Evolutionary conservation across 2,329 filamentous ascomycete genomes (phyloP), one percentile per base, ranked within the genome.

Genomic region (Fusarium circinatum): DNA sequence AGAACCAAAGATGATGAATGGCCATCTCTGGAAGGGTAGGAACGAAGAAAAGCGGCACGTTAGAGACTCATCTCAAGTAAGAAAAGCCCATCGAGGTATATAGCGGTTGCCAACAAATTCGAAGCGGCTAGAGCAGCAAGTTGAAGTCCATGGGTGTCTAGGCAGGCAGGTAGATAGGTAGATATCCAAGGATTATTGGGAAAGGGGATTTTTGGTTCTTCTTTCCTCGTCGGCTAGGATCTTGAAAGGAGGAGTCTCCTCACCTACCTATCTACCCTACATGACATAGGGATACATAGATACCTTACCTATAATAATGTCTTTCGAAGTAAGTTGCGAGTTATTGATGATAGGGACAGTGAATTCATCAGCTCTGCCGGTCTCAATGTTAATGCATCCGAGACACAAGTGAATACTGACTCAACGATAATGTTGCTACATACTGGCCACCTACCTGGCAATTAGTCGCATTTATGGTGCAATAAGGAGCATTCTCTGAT

Each of bases 281-380:
- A n/a, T 18, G 14, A 22, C 8, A 22, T 14, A 47, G 10, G 47
- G 22, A 18, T 32, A n/a, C 28, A 32, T 51, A 34, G 32, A 17
- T 34, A 17, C 22, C 47, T 18, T 32, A 12, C 28, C 28, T 28
- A 30, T 48, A 17, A 48, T 51, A 10, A 49, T 49, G 28, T 24
- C 34, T 47, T 54, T 26, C n/a, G 32, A 20, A 42, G 62, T 47
- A 34, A 39, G 18, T 41, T 71, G 45, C 36, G 51, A 38, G 39
- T 72, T 54, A 32, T 52, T 56, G 45, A 45, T 49, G 54, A 69
- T 48, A 47, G 36, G 38, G 44, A 57, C 48, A 34, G 62, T 65
- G 15, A 22, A 26, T 41, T 44, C 12, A 61, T 36, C 10, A 24
- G 36, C 47, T 44, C 62, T 49, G 26, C 14, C 24, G 17, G 24